These are phyloP conservation scores for Actinidia arguta DNA, from an alignment of 179 eudicot genomes.

Conservation along the genomic window DNA sequence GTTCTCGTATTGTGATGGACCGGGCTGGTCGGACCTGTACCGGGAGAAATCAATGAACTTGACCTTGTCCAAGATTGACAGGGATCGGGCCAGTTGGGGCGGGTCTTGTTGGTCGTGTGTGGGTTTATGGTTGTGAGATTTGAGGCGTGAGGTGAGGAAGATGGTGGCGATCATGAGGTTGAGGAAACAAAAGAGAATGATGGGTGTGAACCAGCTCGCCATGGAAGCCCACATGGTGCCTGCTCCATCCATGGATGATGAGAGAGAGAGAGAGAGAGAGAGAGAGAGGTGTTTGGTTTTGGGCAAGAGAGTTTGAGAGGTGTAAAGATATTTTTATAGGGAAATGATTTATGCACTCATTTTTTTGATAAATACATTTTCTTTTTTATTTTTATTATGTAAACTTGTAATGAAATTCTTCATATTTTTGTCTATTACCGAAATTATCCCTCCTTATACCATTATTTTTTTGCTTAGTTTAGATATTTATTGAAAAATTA, in stretches of 20 bases:
- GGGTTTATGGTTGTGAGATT: constrained; percentile 12
- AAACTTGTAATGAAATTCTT: too few relatives aligned
- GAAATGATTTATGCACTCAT: too few relatives aligned
- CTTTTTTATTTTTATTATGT: too few relatives aligned
- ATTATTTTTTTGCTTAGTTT: too few relatives aligned
- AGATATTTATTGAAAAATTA: too few relatives aligned
- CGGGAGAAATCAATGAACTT: constrained; percentile 37
- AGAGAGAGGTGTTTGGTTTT: not conserved
- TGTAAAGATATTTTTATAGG: not conserved
- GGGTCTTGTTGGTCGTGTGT: not conserved
- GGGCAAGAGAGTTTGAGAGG: not conserved
- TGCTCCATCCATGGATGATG: not conserved
- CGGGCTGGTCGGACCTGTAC: constrained; percentile 12
- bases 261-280: constrained; percentile 1
- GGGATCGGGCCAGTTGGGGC: constrained; percentile 30
- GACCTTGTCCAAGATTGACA: constrained; percentile 44
- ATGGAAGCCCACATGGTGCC: constrained; percentile 8
- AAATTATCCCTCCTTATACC: too few relatives aligned
- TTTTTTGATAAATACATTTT: too few relatives aligned
- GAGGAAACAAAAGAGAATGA: constrained; percentile 52
- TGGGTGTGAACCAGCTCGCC: constrained; percentile 48
- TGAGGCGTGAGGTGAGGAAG: constrained; percentile 36
- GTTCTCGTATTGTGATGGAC: not conserved
- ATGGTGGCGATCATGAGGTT: constrained; percentile 60
- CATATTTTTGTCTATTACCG: too few relatives aligned